Percentiles rank a stretch among this genome's conserved stretches.
Evolutionary conservation across 1,284 basidiomycete genomes (phyloP).

Genomic region (Porogramme epimiltina): DNA sequence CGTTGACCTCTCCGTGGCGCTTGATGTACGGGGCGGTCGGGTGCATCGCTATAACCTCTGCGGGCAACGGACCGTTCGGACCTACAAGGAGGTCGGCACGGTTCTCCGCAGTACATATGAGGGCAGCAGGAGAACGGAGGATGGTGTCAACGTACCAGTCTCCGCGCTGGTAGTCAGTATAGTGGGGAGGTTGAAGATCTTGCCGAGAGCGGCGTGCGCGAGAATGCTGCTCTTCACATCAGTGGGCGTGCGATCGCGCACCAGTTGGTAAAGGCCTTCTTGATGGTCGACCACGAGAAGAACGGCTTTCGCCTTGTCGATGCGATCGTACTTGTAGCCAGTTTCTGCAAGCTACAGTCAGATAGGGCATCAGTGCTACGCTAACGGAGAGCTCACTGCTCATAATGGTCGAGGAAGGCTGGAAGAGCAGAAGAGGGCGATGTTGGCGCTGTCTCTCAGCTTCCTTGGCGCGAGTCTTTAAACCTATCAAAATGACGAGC

Average conservation of each 20-base stretch:
- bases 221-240: conserved; percentile 45
- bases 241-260: conserved; percentile 39
- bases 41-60: conserved; percentile 45
- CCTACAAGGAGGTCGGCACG: conserved; percentile 26
- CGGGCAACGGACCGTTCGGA: conserved; percentile 47
- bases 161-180: conserved; percentile 48
- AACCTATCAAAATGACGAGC: too few relatives aligned
- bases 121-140: background rate
- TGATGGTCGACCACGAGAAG: conserved; percentile 51
- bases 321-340: conserved; percentile 37
- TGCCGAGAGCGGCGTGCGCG: conserved; percentile 46
- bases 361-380: too few relatives aligned
- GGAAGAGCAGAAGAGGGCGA: too few relatives aligned
- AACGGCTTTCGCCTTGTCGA: conserved; percentile 45
- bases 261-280: conserved; percentile 46
- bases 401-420: too few relatives aligned
- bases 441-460: too few relatives aligned
- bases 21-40: conserved; percentile 45
- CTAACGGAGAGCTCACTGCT: too few relatives aligned
- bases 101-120: too few relatives aligned
- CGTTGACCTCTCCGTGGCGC: conserved; percentile 49
- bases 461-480: too few relatives aligned
- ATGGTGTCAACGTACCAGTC: conserved; percentile 30
- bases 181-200: conserved; percentile 45
- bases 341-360: too few relatives aligned